Conservation (phyloP, 169 alveolate species). For the Plasmodium gonderi region DNA sequence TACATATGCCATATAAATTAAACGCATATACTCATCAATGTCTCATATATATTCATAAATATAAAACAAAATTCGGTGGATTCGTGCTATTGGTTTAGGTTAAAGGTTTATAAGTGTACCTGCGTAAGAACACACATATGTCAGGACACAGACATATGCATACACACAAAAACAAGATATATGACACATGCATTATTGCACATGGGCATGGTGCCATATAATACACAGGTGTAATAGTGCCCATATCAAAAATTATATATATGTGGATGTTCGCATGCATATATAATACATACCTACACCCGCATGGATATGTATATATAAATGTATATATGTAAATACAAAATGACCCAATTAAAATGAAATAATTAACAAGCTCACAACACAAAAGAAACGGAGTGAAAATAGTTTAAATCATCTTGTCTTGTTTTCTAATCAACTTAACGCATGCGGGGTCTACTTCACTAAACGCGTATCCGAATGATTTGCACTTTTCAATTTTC, state of each 20-base stretch:
- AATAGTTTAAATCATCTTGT: constrained; percentile 30
- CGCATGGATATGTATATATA: neutral
- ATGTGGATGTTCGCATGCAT: neutral
- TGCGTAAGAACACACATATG: neutral
- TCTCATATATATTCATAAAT: neutral
- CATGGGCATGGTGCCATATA: neutral
- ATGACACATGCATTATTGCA: neutral
- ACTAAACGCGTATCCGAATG: constrained; percentile 71
- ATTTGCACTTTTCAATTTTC: constrained; percentile 32
- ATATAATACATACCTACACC: neutral
- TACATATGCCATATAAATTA: neutral
- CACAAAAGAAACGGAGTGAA: neutral
- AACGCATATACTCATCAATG: no score
- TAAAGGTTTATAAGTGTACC: neutral
- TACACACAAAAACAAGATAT: no score
- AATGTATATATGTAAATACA: neutral
- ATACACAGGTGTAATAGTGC: neutral
- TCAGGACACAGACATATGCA: neutral
- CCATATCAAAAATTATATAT: neutral
- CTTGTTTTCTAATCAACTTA: constrained; percentile 61
- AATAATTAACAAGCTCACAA: neutral
- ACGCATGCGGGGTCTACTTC: constrained; percentile 76
- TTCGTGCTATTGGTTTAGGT: neutral
- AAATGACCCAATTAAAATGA: neutral
- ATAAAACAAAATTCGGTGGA: neutral